These are phyloP conservation scores for Gyrodon lividus DNA, from an alignment of 768 basidiomycete genomes.

Conservation along the genomic window DNA sequence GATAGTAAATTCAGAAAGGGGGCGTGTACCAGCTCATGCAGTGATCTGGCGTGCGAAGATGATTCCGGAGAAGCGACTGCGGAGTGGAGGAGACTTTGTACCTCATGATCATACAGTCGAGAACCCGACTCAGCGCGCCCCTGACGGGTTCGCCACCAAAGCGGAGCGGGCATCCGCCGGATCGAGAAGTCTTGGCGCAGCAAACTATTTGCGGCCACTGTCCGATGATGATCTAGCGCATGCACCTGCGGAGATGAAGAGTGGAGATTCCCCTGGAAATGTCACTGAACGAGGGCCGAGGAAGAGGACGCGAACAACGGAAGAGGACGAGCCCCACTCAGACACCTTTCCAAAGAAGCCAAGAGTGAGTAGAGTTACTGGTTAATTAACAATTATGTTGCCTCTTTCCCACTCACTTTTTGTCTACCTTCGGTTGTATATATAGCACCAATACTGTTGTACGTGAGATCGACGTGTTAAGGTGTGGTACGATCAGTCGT, in stretches of 20 bases:
- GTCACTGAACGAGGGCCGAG: background rate
- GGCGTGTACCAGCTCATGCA: background rate
- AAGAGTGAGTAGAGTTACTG: background rate
- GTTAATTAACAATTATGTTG: background rate
- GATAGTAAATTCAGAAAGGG: background rate
- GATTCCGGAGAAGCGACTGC: conserved; percentile 1
- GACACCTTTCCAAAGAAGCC: background rate
- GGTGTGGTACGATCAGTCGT: background rate
- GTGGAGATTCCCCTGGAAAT: background rate
- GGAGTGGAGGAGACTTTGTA: conserved; percentile 15
- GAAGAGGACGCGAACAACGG: background rate
- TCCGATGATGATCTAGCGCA: background rate
- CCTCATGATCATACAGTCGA: conserved; percentile 6
- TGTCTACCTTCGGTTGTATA: background rate
- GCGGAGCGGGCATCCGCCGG: background rate
- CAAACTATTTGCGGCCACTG: no score
- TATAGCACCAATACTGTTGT: conserved; percentile 8
- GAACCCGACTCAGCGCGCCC: background rate
- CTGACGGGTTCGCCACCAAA: background rate
- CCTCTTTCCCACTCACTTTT: background rate
- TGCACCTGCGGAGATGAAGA: background rate
- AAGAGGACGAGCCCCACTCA: background rate
- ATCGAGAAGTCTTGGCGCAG: no score
- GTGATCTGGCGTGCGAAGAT: background rate
- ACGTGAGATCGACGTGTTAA: no score